phyloP scores from a whole-genome alignment of 1,139 yeast genomes.

The Pichia sp. region DNA sequence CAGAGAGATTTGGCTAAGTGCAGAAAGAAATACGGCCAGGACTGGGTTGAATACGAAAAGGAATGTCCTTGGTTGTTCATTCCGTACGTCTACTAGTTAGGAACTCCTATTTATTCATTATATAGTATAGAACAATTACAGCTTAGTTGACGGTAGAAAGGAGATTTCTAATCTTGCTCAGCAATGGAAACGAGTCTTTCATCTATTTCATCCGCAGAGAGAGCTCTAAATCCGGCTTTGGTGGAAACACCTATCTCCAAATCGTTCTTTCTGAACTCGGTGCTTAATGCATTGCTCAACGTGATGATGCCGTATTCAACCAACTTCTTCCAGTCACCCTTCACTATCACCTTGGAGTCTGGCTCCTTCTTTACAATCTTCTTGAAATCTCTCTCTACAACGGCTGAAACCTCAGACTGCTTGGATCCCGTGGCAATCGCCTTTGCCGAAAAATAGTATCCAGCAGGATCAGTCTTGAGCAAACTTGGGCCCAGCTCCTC shows the following conservation, averaged over 20 bases:
- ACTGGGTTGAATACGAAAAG: slow-evolving; percentile 83
- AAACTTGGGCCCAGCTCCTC: slow-evolving; percentile 88
- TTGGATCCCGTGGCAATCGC: slow-evolving; percentile 97
- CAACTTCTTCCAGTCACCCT: slow-evolving; percentile 84
- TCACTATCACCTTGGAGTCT: slow-evolving; percentile 38
- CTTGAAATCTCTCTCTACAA: slow-evolving; percentile 87
- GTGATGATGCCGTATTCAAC: slow-evolving; percentile 88
- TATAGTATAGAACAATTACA: neutral
- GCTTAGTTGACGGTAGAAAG: neutral
- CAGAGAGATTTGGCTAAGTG: slow-evolving; percentile 83
- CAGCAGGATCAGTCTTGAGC: slow-evolving; percentile 96
- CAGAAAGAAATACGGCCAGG: slow-evolving; percentile 81
- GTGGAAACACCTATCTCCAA: slow-evolving; percentile 90
- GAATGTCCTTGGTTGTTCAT: slow-evolving; percentile 90
- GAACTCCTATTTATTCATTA: neutral
- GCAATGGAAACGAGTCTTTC: slow-evolving; percentile 91
- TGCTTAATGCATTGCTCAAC: slow-evolving; percentile 79
- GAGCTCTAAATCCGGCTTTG: slow-evolving; percentile 59
- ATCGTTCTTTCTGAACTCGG: slow-evolving; percentile 91
- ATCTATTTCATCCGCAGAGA: slow-evolving; percentile 84
- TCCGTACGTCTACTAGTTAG: slow-evolving; percentile 68
- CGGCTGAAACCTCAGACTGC: slow-evolving; percentile 91
- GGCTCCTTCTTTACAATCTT: slow-evolving; percentile 40
- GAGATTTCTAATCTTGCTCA: slow-evolving; percentile 70
- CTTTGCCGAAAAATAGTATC: slow-evolving; percentile 85